A percentile compares a stretch with the other conserved stretches of the same genome.
These are phyloP conservation scores for Arabidopsis lyrata DNA, from an alignment of 441 rosid species.

Conservation along the genomic window DNA sequence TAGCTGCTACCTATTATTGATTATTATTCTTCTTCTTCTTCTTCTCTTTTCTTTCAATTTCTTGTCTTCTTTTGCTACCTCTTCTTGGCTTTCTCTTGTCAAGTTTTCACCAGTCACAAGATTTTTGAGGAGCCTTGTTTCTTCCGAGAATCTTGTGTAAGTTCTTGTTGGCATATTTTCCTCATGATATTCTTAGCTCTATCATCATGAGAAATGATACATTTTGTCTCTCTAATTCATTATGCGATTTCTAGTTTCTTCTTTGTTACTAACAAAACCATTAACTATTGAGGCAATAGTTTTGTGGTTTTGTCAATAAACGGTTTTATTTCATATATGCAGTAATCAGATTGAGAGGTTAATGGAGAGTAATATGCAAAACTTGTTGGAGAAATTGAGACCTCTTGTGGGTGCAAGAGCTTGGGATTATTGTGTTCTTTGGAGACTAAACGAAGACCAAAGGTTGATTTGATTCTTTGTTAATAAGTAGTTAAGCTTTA, in stretches of 20 bases:
- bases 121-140: constrained; percentile 35
- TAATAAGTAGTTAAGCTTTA: background rate
- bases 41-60: constrained; percentile 33
- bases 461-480: constrained; percentile 51
- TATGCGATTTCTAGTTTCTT: background rate
- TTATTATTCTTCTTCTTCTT: constrained; percentile 12
- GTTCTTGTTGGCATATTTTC: constrained; percentile 35
- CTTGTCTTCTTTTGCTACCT: constrained; percentile 24
- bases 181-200: constrained; percentile 32
- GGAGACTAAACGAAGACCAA: constrained; percentile 85
- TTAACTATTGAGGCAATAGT: background rate
- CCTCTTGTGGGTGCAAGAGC: constrained; percentile 71
- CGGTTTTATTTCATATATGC: background rate
- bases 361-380: constrained; percentile 53
- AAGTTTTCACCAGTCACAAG: constrained; percentile 38
- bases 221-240: constrained; percentile 24
- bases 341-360: constrained; percentile 15
- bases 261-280: background rate
- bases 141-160: constrained; percentile 42
- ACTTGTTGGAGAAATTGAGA: constrained; percentile 70
- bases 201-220: constrained; percentile 34
- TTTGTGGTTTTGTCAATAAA: background rate
- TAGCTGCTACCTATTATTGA: constrained; percentile 10
- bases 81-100: constrained; percentile 42
- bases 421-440: constrained; percentile 86